Evolutionary conservation across 129 eudicot species (phyloP).

Genomic region (Flaveria sonorensis): DNA sequence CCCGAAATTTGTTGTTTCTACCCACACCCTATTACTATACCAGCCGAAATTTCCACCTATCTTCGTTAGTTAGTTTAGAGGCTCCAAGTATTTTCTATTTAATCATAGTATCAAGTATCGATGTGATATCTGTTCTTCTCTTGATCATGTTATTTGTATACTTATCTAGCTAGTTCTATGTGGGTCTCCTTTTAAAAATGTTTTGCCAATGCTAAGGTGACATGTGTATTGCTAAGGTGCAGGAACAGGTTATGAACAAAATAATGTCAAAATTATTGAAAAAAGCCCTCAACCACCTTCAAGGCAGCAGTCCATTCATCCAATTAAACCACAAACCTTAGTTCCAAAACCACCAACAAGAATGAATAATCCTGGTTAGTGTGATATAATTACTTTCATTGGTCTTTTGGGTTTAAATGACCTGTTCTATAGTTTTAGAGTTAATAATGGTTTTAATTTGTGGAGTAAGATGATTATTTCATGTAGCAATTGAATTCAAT

Average conservation of each 20-base stretch:
- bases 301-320: slow-evolving; percentile 45
- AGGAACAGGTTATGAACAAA: slow-evolving; percentile 34
- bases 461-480: slow-evolving; percentile 14
- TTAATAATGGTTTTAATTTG: not conserved
- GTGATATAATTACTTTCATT: not conserved
- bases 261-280: slow-evolving; percentile 32
- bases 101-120: not conserved
- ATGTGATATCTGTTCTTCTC: not conserved
- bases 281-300: slow-evolving; percentile 55
- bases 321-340: slow-evolving; percentile 29
- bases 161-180: not conserved
- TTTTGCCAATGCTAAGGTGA: slow-evolving; percentile 11
- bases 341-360: slow-evolving; percentile 32
- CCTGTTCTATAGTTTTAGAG: not conserved
- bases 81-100: not conserved
- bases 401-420: not conserved
- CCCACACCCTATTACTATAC: not conserved
- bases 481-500: not conserved
- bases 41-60: not conserved
- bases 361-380: slow-evolving; percentile 42
- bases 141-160: slow-evolving; percentile 16
- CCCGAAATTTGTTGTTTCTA: not conserved
- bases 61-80: not conserved
- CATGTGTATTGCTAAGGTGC: slow-evolving; percentile 32
- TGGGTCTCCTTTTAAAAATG: not conserved